phyloP scores from a whole-genome alignment of 371 early-diverging fungal species.

The Catenaria anguillulae region DNA sequence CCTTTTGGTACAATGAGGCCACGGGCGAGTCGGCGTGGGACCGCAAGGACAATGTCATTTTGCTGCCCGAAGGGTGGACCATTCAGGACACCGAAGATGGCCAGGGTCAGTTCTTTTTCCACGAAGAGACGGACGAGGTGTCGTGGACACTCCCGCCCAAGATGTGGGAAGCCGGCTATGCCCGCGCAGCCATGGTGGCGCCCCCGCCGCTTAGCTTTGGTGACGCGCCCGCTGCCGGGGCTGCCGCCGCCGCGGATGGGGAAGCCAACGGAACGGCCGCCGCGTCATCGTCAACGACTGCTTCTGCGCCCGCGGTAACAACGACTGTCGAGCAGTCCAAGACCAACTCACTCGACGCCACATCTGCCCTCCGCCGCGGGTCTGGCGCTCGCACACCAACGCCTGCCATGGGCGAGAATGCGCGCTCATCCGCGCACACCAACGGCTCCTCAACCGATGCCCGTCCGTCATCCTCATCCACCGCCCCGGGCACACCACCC shows the following conservation, averaged over 20 bases:
- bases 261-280: too few relatives aligned
- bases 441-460: too few relatives aligned
- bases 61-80: slow-evolving; percentile 29
- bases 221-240: background rate
- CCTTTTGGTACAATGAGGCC: background rate
- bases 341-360: slow-evolving; percentile 3
- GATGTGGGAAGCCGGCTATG: background rate
- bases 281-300: too few relatives aligned
- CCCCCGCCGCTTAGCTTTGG: background rate
- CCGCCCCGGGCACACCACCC: too few relatives aligned
- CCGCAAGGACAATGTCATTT: background rate
- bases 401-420: too few relatives aligned
- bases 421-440: too few relatives aligned
- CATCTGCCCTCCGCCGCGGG: background rate
- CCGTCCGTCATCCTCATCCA: too few relatives aligned
- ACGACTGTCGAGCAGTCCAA: background rate
- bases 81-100: slow-evolving; percentile 30
- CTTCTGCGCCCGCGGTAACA: too few relatives aligned
- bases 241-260: too few relatives aligned
- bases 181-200: background rate
- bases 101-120: slow-evolving; percentile 27
- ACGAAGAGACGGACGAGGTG: slow-evolving; percentile 29
- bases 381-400: slow-evolving; percentile 8
- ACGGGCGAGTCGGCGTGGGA: slow-evolving; percentile 4
- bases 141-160: slow-evolving; percentile 26